These are phyloP conservation scores for Scutellaria minor DNA, from an alignment of 257 asterid species.

Conservation along the genomic window DNA sequence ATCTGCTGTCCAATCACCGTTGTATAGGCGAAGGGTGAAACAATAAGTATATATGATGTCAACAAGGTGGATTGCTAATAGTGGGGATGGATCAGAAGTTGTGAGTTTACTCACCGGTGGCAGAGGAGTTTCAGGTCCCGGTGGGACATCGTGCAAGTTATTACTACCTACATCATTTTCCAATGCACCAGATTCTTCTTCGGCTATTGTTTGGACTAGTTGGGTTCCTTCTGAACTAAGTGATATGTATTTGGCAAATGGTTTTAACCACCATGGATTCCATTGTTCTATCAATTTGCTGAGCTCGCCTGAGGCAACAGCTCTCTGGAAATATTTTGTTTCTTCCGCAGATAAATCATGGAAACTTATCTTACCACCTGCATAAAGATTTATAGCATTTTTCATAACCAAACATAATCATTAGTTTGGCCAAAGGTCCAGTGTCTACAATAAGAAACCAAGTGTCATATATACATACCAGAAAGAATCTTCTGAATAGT, in stretches of 20 bases:
- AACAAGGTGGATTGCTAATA: conserved; percentile 74
- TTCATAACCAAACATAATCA: conserved; percentile 17
- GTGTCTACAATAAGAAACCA: conserved; percentile 1
- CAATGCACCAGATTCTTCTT: conserved; percentile 31
- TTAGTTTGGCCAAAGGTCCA: not conserved
- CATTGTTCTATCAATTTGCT: conserved; percentile 86
- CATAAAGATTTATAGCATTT: conserved; percentile 4
- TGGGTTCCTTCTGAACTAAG: conserved; percentile 72
- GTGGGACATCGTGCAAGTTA: conserved; percentile 51
- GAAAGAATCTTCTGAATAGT: conserved; percentile 77
- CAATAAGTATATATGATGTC: conserved; percentile 82
- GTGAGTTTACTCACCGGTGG: conserved; percentile 64
- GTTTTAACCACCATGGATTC: conserved; percentile 95
- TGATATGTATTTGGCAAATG: conserved; percentile 62
- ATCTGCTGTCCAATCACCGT: conserved; percentile 79
- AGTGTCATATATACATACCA: conserved; percentile 49
- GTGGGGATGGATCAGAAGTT: conserved; percentile 71
- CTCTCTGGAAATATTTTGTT: conserved; percentile 66
- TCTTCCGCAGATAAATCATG: conserved; percentile 74
- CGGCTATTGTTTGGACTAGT: conserved; percentile 61
- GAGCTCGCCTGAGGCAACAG: conserved; percentile 84
- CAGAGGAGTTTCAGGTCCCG: conserved; percentile 73
- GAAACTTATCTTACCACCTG: conserved; percentile 59
- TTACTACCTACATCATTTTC: too few species aligned
- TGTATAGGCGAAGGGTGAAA: conserved; percentile 88